Base-by-base conservation (phyloP, 352 stramenopile species). In the Globisporangium irregulare region DNA sequence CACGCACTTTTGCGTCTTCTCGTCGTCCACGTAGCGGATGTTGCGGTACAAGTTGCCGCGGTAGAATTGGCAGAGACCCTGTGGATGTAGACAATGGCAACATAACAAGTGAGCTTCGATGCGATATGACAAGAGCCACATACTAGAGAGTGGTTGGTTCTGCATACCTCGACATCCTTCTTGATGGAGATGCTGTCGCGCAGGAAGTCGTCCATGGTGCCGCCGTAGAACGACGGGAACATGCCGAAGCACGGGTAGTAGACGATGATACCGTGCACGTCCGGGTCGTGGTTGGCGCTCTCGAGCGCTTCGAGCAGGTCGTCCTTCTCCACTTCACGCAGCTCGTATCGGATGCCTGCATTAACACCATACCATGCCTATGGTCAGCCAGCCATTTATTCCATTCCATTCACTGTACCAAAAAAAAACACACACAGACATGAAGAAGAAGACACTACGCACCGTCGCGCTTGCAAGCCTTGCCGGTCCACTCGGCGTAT, bases 171-270 rank as follows among this genome's bases (percentile, higher is more conserved):
- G 20, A 99, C 96, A 74, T 99, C 97, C 79, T 98, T 99, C 78
- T 98, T 97, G 68, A 97, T 90, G 50, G 90, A 98, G 58, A 99
- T 96, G 36, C 80, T 93, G 82, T 99, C 97, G 65, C 97, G 90
- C 34, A 99, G 70, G 64, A 99, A 99, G 80, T 99, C 97, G 84
- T 99, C 97, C 86, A 99, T 98, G 64, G 87, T 93, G 55, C 93
- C 95, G 32, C 97, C 97, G 66, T 89, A 98, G 76, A 99, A 99
- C 53, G 88, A 98, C 68, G 97, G 96, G 69, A 98, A 97, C 53
- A 92, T 73, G 50, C 97, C 97, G 71, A 99, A 99, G 80, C 98
- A 98, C 57, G 97, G 97, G 82, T 99, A 99, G 81, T 99, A 99
- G 20, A 99, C 92, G 62, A 99, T 97, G 69, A 99, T 98, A 46